These are phyloP conservation scores for Physaria fendleri DNA, from an alignment of 345 rosid species.

Conservation along the genomic window DNA sequence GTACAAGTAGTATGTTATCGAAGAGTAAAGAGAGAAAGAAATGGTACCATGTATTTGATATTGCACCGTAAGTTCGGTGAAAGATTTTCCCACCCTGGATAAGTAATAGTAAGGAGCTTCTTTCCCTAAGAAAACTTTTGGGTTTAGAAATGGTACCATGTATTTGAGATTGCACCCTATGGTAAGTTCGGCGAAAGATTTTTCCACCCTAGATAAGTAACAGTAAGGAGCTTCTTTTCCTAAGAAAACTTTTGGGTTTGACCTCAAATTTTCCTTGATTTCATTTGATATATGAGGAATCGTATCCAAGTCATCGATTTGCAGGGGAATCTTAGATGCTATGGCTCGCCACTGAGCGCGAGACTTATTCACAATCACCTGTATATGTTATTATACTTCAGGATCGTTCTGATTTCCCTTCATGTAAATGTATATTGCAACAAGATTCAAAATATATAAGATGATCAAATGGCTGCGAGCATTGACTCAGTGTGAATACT, in stretches of 20 bases:
- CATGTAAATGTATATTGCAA: not conserved
- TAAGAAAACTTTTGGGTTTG: constrained; percentile 63
- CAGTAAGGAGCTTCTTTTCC: constrained; percentile 84
- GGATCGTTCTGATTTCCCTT: not conserved
- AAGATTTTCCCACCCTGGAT: constrained; percentile 63
- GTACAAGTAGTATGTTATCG: not conserved
- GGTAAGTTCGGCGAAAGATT: constrained; percentile 62
- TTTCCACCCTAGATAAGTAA: constrained; percentile 65
- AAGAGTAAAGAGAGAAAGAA: not conserved
- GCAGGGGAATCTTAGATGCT: constrained; percentile 57
- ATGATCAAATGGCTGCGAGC: not conserved
- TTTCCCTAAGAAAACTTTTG: constrained; percentile 73
- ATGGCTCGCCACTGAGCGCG: constrained; percentile 75
- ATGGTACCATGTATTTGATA: constrained; percentile 60
- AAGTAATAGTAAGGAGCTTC: constrained; percentile 82
- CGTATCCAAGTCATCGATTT: constrained; percentile 59
- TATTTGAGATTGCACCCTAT: constrained; percentile 78
- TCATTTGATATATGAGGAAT: constrained; percentile 63
- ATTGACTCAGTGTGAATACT: not conserved
- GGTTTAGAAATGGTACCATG: constrained; percentile 72
- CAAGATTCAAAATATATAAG: not conserved
- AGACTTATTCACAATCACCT: constrained; percentile 91
- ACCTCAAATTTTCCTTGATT: constrained; percentile 55
- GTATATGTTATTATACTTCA: constrained; percentile 2
- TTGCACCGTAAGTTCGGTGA: constrained; percentile 80